Conservation (phyloP, 2,329 filamentous ascomycete species). For the Fusarium irregulare region DNA sequence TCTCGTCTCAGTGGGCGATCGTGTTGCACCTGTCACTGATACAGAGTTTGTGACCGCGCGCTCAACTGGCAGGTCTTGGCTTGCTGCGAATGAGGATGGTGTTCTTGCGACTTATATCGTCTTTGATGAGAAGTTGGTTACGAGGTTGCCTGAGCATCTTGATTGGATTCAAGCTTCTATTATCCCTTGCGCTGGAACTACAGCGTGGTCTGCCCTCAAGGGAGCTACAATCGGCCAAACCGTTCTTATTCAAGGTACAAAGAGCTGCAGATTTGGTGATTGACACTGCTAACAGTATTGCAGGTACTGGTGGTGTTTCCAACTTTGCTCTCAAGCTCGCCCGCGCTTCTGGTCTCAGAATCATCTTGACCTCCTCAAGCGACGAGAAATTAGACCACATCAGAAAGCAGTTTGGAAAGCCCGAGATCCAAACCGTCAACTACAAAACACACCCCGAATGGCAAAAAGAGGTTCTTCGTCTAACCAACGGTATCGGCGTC, state of each 20-base stretch:
- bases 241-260: constrained; percentile 57
- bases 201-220: constrained; percentile 59
- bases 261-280: fast-evolving
- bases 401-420: constrained; percentile 54
- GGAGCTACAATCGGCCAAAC: constrained; percentile 53
- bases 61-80: constrained; percentile 53
- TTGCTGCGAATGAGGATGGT: constrained; percentile 58
- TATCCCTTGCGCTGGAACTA: constrained; percentile 58
- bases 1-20: constrained; percentile 50
- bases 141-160: constrained; percentile 52
- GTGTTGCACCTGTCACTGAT: constrained; percentile 54
- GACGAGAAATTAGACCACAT: constrained; percentile 60
- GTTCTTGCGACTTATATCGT: constrained; percentile 56
- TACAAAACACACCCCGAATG: constrained; percentile 60
- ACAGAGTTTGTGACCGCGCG: constrained; percentile 55
- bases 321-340: constrained; percentile 57
- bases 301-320: constrained; percentile 56
- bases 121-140: constrained; percentile 53
- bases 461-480: constrained; percentile 56
- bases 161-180: constrained; percentile 51
- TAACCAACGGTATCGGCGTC: constrained; percentile 58
- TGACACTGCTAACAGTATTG: background rate
- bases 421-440: constrained; percentile 60
- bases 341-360: constrained; percentile 61
- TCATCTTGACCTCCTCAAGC: constrained; percentile 64